phyloP scores from a whole-genome alignment of 441 rosid genomes.

The Pelargonium cotyledonis region DNA sequence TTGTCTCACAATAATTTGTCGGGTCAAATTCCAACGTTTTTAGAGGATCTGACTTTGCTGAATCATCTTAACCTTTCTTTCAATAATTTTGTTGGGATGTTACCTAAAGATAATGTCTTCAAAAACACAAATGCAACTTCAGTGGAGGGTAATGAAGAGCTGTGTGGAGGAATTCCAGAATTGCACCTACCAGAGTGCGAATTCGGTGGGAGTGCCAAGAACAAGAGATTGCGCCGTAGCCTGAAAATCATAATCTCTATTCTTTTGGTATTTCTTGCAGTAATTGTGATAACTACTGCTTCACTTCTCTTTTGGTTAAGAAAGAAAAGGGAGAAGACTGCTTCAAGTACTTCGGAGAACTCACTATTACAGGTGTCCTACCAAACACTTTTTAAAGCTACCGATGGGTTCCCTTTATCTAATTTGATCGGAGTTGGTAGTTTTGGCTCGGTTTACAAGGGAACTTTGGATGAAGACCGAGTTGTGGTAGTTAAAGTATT shows the following conservation, averaged over 20 bases:
- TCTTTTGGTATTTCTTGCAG: background rate
- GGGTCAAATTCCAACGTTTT: conserved; percentile 18
- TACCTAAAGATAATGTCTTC: conserved; percentile 27
- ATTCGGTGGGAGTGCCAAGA: background rate
- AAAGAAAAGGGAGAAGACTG: background rate
- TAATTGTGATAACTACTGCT: background rate
- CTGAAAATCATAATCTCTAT: background rate
- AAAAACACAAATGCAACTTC: conserved; percentile 20
- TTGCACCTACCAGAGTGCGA: conserved; percentile 21
- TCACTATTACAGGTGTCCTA: conserved; percentile 2
- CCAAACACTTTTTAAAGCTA: conserved; percentile 9
- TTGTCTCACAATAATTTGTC: conserved; percentile 24
- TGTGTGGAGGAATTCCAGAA: conserved; percentile 28
- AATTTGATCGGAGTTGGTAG: conserved; percentile 11
- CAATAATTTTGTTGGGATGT: conserved; percentile 22
- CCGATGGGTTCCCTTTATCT: conserved; percentile 1
- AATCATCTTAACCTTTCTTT: conserved; percentile 19
- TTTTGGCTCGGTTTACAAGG: conserved; percentile 14
- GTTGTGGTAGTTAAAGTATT: conserved; percentile 14
- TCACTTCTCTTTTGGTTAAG: background rate
- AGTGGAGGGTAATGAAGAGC: conserved; percentile 15
- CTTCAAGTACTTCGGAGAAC: background rate
- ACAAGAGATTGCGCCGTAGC: background rate
- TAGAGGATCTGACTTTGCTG: conserved; percentile 3
- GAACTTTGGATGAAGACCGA: conserved; percentile 4